Conservation (phyloP, 306 rosid species). For the Prunus davidiana region DNA sequence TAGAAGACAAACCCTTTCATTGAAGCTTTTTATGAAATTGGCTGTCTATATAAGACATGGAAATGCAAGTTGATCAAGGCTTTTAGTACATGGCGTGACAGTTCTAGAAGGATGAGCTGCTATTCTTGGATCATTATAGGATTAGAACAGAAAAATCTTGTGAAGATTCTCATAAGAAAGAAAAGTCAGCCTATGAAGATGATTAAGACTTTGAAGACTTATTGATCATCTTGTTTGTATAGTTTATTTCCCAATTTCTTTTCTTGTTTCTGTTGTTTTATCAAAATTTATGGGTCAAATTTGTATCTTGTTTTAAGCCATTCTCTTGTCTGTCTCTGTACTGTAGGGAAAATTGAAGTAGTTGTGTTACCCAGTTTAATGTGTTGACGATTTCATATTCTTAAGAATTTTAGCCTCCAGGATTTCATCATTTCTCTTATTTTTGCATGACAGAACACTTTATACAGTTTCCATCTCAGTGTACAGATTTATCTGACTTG, state of each 20-base stretch:
- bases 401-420: background rate
- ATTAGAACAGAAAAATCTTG: background rate
- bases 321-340: background rate
- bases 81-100: slow-evolving; percentile 5
- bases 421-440: background rate
- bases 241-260: background rate
- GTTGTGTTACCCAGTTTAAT: too few species aligned
- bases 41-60: background rate
- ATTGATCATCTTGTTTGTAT: background rate
- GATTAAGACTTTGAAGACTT: background rate
- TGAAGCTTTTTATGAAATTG: slow-evolving; percentile 15
- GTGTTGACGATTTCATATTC: background rate
- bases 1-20: slow-evolving; percentile 10
- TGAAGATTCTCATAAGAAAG: background rate
- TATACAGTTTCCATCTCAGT: background rate
- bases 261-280: background rate
- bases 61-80: background rate
- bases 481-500: slow-evolving; percentile 6
- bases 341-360: background rate
- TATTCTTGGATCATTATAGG: background rate
- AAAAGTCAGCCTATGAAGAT: background rate
- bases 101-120: background rate
- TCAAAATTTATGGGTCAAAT: background rate
- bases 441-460: background rate
- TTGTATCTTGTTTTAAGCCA: background rate